phyloP scores from a whole-genome alignment of 106 monocot species.

The Dioscorea zingiberensis region DNA sequence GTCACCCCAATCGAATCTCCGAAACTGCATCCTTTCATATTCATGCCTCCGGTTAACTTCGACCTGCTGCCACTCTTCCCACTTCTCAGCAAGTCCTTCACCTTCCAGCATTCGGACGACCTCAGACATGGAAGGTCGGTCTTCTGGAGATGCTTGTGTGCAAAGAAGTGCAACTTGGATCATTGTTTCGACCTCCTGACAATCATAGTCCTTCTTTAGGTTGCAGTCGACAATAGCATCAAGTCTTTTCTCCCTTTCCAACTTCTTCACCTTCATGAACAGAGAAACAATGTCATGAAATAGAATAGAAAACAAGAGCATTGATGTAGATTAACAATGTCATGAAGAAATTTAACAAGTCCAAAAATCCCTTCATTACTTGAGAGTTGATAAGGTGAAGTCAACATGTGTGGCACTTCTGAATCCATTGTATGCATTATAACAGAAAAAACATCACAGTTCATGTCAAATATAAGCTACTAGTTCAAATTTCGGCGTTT shows the following conservation, averaged over 20 bases:
- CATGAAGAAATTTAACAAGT: too few relatives aligned
- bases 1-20: conserved; percentile 75
- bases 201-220: conserved; percentile 41
- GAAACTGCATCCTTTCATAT: conserved; percentile 51
- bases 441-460: too few relatives aligned
- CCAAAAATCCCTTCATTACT: too few relatives aligned
- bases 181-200: conserved; percentile 71
- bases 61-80: conserved; percentile 88
- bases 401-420: too few relatives aligned
- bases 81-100: conserved; percentile 62
- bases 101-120: conserved; percentile 79
- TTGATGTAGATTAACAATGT: too few relatives aligned
- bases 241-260: conserved; percentile 61
- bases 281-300: too few relatives aligned
- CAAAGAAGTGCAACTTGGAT: conserved; percentile 66
- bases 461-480: too few relatives aligned
- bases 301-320: too few relatives aligned
- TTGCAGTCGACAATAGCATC: conserved; percentile 75
- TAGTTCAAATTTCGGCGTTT: too few relatives aligned
- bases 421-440: too few relatives aligned
- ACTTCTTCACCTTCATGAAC: conserved; percentile 74
- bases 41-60: conserved; percentile 77
- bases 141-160: conserved; percentile 61
- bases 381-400: too few relatives aligned
- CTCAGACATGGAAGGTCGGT: conserved; percentile 68